Evolutionary conservation across 2,329 filamentous ascomycete genomes (phyloP), one percentile per base, ranked within the genome.

Genomic region (Phialophora tarda): DNA sequence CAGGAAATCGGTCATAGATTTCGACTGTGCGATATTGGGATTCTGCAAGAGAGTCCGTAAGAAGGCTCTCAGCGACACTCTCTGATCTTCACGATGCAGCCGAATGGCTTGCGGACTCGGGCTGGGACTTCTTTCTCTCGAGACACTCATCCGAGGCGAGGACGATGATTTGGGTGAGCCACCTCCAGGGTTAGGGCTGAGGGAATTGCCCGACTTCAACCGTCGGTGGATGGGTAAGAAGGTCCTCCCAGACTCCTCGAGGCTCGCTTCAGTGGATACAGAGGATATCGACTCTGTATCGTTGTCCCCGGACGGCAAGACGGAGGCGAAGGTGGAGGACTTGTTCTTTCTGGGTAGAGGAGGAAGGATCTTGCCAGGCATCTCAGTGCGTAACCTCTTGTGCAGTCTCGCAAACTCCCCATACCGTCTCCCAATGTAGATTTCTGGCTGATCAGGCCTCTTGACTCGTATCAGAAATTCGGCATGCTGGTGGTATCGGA

Each of bases 321-420:
- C 89, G 78, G 24, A 90, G 76, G 28, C 82, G 83, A 0, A 82
- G 2, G 89, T 88, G 1, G 88, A 89, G 70, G 89, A 89, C 78
- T 94, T 96, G 78, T 97, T 97, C 85, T 98, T 98, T 76, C 89
- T 89, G 0, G 95, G 95, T 58, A 98, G 81, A 0, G 92, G 87
- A 11, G 93, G 91, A 2, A 99, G 83, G 5, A 97, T 86, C 74
- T 96, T 96, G 21, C 95, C 95, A 0, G 95, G 95, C 62, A 98
- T 83, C 78, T 99, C 95, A 12, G 89, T 87, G 41, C 91, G 88
- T 67, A 99, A 79, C 70, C 86, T 86, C 78, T 90, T 94, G 77
- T 96, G 89, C 66, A 99, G 83, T 70, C 86, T 88, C 28, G 82
- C 85, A 76, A 99, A 99, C 72, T 97, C 92, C 34, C 93, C 91